Conservation (phyloP, 371 early-diverging fungal species). For the Circinella umbellata region DNA sequence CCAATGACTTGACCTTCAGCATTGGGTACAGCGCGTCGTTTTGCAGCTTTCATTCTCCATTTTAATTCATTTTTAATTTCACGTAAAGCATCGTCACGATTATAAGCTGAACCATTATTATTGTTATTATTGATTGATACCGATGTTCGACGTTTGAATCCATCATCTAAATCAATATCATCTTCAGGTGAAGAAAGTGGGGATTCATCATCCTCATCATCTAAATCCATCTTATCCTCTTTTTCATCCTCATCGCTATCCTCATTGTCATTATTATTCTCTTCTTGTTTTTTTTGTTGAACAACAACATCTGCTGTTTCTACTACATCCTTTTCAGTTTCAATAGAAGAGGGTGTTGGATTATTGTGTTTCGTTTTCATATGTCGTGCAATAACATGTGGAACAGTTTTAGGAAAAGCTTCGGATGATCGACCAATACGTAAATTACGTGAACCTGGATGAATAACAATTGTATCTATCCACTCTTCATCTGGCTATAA, state of each 20-base stretch:
- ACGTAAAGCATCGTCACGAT: slow-evolving; percentile 37
- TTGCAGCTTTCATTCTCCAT: slow-evolving; percentile 79
- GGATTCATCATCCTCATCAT: slow-evolving; percentile 14
- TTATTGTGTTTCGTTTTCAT: slow-evolving; percentile 19
- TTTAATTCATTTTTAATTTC: slow-evolving; percentile 68
- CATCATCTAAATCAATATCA: not conserved
- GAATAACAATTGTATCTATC: slow-evolving; percentile 77
- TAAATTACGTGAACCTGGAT: slow-evolving; percentile 84
- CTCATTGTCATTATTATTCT: not conserved
- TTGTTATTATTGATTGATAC: slow-evolving; percentile 16
- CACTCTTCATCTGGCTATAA: slow-evolving; percentile 51
- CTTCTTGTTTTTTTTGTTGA: slow-evolving; percentile 1
- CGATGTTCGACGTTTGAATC: slow-evolving; percentile 6
- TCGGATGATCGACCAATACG: slow-evolving; percentile 84
- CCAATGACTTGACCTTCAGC: slow-evolving; percentile 73
- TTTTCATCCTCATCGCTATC: slow-evolving; percentile 4
- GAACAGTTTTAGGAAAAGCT: slow-evolving; percentile 77
- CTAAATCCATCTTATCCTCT: slow-evolving; percentile 21
- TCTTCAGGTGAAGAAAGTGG: slow-evolving; percentile 7
- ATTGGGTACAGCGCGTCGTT: slow-evolving; percentile 78
- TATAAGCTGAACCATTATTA: not conserved
- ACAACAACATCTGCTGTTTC: slow-evolving; percentile 12
- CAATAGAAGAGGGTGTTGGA: slow-evolving; percentile 21
- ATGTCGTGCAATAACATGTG: slow-evolving; percentile 81
- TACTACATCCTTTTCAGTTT: slow-evolving; percentile 24